These are phyloP conservation scores for Phaeosphaeriaceae sp. DNA, from an alignment of 2,329 filamentous ascomycete genomes.

Conservation along the genomic window DNA sequence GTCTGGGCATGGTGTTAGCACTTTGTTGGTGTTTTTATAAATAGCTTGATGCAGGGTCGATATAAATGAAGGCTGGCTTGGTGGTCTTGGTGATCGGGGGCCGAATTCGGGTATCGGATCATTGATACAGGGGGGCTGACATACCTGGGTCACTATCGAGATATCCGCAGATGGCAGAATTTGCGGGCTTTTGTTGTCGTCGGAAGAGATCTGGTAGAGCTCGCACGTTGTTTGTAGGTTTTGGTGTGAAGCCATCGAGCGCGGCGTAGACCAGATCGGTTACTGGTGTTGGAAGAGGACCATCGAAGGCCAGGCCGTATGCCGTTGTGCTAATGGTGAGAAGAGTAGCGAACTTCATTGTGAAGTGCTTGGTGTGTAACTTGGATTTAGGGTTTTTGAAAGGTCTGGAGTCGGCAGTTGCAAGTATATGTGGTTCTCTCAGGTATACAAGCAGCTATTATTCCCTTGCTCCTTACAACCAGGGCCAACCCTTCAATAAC, in stretches of 20 bases:
- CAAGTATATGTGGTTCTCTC: neutral
- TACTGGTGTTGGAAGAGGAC: constrained; percentile 11
- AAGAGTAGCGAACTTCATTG: constrained; percentile 9
- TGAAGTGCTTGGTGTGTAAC: neutral
- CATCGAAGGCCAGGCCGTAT: constrained; percentile 12
- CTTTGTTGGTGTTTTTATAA: neutral
- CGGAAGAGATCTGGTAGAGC: constrained; percentile 17
- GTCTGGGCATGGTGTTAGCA: constrained; percentile 7
- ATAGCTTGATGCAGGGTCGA: neutral
- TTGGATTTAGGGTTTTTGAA: neutral
- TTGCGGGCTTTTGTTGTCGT: constrained; percentile 12
- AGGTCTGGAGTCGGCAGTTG: neutral
- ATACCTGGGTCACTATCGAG: constrained; percentile 18
- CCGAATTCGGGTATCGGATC: too few species aligned
- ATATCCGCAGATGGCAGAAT: constrained; percentile 18
- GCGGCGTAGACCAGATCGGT: constrained; percentile 6
- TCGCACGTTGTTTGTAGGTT: constrained; percentile 10
- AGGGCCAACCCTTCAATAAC: neutral
- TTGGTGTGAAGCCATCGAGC: constrained; percentile 16
- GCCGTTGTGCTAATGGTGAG: constrained; percentile 8
- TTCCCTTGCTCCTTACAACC: constrained; percentile 3
- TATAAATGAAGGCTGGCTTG: neutral
- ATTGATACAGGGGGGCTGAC: too few species aligned
- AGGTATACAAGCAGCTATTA: neutral
- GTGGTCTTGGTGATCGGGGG: neutral